phyloP scores from a whole-genome alignment of 768 basidiomycete genomes.

The Kwoniella sp. region DNA sequence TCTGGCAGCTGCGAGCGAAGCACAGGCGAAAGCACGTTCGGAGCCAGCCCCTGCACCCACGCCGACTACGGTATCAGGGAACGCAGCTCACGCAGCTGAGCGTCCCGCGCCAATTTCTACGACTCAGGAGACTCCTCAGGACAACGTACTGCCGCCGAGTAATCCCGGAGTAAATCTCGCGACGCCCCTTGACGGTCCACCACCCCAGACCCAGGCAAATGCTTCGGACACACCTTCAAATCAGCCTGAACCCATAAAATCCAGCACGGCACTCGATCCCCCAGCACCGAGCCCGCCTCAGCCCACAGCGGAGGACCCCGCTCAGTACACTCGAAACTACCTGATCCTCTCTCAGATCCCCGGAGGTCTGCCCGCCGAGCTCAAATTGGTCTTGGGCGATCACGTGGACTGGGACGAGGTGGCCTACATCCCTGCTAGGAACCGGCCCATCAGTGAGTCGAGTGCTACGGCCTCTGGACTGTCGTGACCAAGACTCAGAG shows the following conservation, averaged over 20 bases:
- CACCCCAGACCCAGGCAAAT: not conserved
- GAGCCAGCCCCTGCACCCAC: no score
- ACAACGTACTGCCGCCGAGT: no score
- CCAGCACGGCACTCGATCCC: no score
- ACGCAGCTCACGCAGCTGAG: no score
- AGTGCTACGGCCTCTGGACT: not conserved
- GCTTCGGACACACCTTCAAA: not conserved
- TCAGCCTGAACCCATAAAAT: no score
- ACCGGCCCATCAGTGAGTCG: conserved; percentile 29
- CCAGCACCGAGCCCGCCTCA: not conserved
- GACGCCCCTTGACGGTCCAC: not conserved
- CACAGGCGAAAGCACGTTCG: no score
- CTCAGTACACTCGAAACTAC: conserved; percentile 42
- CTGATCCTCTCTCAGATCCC: conserved; percentile 45
- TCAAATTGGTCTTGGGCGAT: conserved; percentile 77
- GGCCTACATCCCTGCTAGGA: conserved; percentile 32
- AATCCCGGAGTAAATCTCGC: no score
- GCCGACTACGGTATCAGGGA: no score
- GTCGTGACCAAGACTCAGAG: not conserved
- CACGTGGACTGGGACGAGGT: conserved; percentile 61
- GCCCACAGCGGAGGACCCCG: not conserved
- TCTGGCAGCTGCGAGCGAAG: no score
- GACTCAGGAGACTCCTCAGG: no score
- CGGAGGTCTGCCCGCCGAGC: conserved; percentile 56
- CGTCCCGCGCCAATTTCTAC: no score